These are phyloP conservation scores for Candida golubevii DNA, from an alignment of 805 yeast species.

Conservation along the genomic window DNA sequence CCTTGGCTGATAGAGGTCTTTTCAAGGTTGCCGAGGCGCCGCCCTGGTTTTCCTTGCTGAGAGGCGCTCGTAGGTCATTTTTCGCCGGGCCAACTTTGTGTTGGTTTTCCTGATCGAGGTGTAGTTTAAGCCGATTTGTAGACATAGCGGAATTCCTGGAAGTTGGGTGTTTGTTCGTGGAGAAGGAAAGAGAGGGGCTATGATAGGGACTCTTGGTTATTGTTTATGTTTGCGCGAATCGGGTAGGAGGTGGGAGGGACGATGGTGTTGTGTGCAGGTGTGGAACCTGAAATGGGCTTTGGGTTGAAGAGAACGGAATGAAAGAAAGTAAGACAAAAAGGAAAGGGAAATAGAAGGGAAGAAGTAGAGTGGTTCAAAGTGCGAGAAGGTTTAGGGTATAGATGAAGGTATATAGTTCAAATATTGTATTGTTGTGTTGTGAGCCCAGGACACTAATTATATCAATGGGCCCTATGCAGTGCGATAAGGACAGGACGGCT, in stretches of 20 bases:
- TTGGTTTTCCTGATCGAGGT: conserved; percentile 14
- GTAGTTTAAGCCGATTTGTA: conserved; percentile 4
- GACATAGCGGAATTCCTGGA: conserved; percentile 1
- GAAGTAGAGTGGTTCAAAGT: background rate
- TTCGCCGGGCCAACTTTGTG: conserved; percentile 7
- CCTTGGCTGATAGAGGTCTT: conserved; percentile 7
- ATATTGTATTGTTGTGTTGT: too few species aligned
- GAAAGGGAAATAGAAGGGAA: background rate
- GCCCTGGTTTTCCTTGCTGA: conserved; percentile 4
- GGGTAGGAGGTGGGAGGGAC: conserved; percentile 4
- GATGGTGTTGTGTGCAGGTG: too few species aligned
- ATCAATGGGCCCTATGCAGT: too few species aligned
- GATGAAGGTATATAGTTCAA: too few species aligned
- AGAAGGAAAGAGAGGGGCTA: background rate
- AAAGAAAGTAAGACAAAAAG: background rate
- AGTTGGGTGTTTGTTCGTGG: background rate
- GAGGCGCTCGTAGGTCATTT: conserved; percentile 7
- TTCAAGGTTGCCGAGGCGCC: conserved; percentile 2
- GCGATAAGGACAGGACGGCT: too few species aligned
- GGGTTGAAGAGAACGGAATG: background rate
- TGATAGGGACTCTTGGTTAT: background rate
- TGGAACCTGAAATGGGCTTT: too few species aligned
- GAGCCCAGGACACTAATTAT: too few species aligned
- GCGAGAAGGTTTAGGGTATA: too few species aligned
- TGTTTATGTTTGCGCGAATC: conserved; percentile 12